These are phyloP conservation scores for Phaeodactylum tricornutum DNA, from an alignment of 108 stramenopile genomes.

Conservation along the genomic window DNA sequence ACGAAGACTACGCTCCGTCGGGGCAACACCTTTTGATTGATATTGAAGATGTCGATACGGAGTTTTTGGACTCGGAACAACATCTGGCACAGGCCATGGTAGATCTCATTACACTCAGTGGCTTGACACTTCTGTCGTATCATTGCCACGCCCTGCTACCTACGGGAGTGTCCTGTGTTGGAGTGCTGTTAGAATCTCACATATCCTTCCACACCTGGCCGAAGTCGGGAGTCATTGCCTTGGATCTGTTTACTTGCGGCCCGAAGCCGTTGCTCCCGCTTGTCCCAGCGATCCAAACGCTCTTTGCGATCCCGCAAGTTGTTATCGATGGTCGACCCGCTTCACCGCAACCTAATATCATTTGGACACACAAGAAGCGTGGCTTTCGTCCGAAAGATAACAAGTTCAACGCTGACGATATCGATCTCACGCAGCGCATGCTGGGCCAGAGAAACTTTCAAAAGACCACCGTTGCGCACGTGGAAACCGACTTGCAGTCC, in stretches of 20 bases:
- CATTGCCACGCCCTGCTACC: slow-evolving; percentile 67
- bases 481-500: slow-evolving; percentile 30
- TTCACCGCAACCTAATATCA: slow-evolving; percentile 11
- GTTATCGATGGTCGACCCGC: slow-evolving; percentile 1
- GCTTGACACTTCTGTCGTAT: slow-evolving; percentile 60
- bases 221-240: slow-evolving; percentile 47
- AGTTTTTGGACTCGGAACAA: slow-evolving; percentile 49
- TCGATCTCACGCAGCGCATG: slow-evolving; percentile 15
- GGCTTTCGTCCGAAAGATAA: slow-evolving; percentile 21
- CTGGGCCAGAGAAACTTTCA: slow-evolving; percentile 18
- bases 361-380: slow-evolving; percentile 47
- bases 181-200: slow-evolving; percentile 62
- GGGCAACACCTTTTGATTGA: slow-evolving; percentile 71
- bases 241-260: slow-evolving; percentile 70
- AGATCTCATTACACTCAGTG: slow-evolving; percentile 33
- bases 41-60: slow-evolving; percentile 44
- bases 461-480: slow-evolving; percentile 24
- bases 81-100: slow-evolving; percentile 62
- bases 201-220: slow-evolving; percentile 79
- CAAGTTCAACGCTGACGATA: slow-evolving; percentile 8
- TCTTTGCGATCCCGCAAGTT: slow-evolving; percentile 38
- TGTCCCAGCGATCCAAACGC: slow-evolving; percentile 35
- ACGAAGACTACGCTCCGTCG: slow-evolving; percentile 38
- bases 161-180: slow-evolving; percentile 59
- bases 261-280: slow-evolving; percentile 39